Percentiles rank a stretch among this genome's conserved stretches.
These are phyloP conservation scores for Stemphylium beticola DNA, from an alignment of 2,329 filamentous ascomycete species.

Conservation along the genomic window DNA sequence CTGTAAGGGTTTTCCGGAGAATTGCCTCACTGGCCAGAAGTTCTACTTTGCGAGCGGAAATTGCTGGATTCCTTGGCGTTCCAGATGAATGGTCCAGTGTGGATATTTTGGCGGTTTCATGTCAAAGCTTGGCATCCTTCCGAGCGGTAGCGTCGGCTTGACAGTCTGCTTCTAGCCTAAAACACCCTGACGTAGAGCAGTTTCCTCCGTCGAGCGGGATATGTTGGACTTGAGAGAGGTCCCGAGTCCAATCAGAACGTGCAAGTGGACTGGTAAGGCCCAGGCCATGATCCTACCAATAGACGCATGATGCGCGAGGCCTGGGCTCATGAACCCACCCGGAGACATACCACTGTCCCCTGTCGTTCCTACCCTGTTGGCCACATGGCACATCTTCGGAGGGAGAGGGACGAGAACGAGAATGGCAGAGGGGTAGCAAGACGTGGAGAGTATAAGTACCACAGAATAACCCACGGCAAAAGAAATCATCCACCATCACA, in stretches of 20 bases:
- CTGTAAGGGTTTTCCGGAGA: conserved; percentile 4
- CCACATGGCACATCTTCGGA: conserved; percentile 5
- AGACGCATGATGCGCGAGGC: conserved; percentile 1
- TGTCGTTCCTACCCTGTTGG: not conserved
- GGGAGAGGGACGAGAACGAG: not conserved
- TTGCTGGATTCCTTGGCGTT: conserved; percentile 3
- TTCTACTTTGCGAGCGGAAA: conserved; percentile 7
- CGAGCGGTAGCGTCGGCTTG: conserved; percentile 9
- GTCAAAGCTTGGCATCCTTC: conserved; percentile 6
- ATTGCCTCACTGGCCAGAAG: conserved; percentile 9
- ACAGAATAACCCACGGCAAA: conserved; percentile 1
- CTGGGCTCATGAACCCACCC: not conserved
- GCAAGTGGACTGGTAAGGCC: not conserved
- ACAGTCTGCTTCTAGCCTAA: conserved; percentile 7
- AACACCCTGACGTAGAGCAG: not conserved
- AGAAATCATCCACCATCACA: conserved; percentile 19
- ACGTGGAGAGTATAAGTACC: conserved; percentile 19
- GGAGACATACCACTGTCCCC: not conserved
- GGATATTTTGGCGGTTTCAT: conserved; percentile 18
- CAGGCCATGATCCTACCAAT: not conserved
- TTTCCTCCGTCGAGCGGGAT: not conserved
- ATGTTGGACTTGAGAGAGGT: not conserved
- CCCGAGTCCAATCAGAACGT: not conserved
- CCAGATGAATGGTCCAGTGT: conserved; percentile 2
- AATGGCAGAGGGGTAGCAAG: not conserved